Percentiles rank a stretch among this genome's conserved stretches.
phyloP scores from a whole-genome alignment of 345 rosid species.

The Pistacia atlantica region DNA sequence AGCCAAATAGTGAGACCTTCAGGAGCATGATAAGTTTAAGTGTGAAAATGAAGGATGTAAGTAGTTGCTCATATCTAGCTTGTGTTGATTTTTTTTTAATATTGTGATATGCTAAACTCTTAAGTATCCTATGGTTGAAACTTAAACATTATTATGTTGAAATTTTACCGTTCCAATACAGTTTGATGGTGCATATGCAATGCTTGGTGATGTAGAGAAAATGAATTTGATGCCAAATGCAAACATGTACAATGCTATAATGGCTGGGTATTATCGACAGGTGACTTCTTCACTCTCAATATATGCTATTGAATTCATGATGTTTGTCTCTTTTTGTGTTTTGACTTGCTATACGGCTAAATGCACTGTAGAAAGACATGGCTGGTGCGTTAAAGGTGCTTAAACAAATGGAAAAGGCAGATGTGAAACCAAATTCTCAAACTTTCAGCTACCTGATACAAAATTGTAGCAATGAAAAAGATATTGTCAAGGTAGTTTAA shows the following conservation, averaged over 20 bases:
- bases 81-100: background rate
- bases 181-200: conserved; percentile 73
- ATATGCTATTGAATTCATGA: background rate
- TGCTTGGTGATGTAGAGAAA: conserved; percentile 66
- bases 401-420: conserved; percentile 68
- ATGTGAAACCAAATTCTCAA: conserved; percentile 71
- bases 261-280: conserved; percentile 82
- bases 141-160: background rate
- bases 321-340: conserved; percentile 2
- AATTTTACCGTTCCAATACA: conserved; percentile 32
- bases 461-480: conserved; percentile 54
- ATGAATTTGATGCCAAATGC: conserved; percentile 56
- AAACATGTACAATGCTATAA: conserved; percentile 71
- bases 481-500: conserved; percentile 62
- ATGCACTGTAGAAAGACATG: conserved; percentile 58
- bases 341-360: conserved; percentile 10
- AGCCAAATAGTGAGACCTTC: conserved; percentile 70
- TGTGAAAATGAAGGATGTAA: conserved; percentile 82
- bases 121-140: background rate
- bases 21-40: conserved; percentile 65
- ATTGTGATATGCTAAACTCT: conserved; percentile 7
- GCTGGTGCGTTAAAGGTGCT: conserved; percentile 51
- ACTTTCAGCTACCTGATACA: conserved; percentile 70
- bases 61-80: conserved; percentile 20
- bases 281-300: conserved; percentile 34